These are phyloP conservation scores for Aureobasidium namibiae DNA, from an alignment of 2,329 filamentous ascomycete genomes.

Conservation along the genomic window DNA sequence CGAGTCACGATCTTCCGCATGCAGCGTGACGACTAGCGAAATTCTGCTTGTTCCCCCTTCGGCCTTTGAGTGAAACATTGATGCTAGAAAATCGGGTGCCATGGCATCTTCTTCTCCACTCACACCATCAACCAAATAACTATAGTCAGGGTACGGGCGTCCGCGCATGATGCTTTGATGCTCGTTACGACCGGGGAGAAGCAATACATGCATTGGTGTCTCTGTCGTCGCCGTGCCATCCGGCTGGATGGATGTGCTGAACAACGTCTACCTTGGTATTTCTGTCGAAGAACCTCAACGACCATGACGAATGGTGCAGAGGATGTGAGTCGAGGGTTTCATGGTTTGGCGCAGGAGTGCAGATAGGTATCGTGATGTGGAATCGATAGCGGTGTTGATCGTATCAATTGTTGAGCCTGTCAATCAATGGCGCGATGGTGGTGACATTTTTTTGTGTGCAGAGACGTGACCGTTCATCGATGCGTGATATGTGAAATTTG, in stretches of 20 bases:
- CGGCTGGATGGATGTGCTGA: slow-evolving; percentile 8
- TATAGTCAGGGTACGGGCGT: neutral
- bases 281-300: neutral
- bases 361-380: slow-evolving; percentile 3
- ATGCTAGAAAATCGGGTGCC: neutral
- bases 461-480: slow-evolving; percentile 2
- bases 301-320: slow-evolving; percentile 8
- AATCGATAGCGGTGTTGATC: slow-evolving; percentile 12
- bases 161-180: slow-evolving; percentile 1
- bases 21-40: slow-evolving; percentile 7
- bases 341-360: slow-evolving; percentile 2
- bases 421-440: slow-evolving; percentile 1
- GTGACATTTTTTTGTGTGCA: slow-evolving; percentile 2
- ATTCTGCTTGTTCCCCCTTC: slow-evolving; percentile 5
- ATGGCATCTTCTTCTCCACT: slow-evolving; percentile 9
- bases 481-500: slow-evolving; percentile 10
- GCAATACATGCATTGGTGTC: slow-evolving; percentile 8
- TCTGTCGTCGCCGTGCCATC: slow-evolving; percentile 5
- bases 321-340: slow-evolving; percentile 4
- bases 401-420: slow-evolving; percentile 5
- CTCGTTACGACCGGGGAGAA: slow-evolving; percentile 3
- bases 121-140: neutral
- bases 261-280: slow-evolving; percentile 7
- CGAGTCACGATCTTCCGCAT: slow-evolving; percentile 1
- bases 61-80: neutral